Conservation (phyloP, 2,329 filamentous ascomycete species). For the Trichoderma breve region DNA sequence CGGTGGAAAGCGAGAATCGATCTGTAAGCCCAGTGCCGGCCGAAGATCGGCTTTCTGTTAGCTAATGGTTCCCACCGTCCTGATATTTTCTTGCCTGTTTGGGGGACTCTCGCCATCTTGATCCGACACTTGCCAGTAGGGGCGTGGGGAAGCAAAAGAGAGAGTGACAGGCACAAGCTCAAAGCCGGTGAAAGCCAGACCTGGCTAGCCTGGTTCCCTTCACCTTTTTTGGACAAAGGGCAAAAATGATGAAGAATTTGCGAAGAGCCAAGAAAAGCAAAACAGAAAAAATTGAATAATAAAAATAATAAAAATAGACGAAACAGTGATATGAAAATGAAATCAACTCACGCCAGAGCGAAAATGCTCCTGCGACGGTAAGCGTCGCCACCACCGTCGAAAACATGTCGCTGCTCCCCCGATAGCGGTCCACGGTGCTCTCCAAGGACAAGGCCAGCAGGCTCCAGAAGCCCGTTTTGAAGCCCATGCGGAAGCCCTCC, state of each 20-base stretch:
- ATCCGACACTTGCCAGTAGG: constrained; percentile 12
- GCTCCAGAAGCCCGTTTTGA: constrained; percentile 68
- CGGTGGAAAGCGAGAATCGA: constrained; percentile 73
- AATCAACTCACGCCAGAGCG: constrained; percentile 67
- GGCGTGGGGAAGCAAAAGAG: neutral
- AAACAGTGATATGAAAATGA: neutral
- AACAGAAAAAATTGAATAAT: neutral
- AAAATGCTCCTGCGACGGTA: constrained; percentile 82
- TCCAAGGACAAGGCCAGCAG: constrained; percentile 76
- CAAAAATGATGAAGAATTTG: neutral
- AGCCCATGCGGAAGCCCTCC: constrained; percentile 75
- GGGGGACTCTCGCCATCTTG: neutral
- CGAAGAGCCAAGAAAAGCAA: neutral
- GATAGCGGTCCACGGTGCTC: constrained; percentile 68
- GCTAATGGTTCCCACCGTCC: constrained; percentile 9
- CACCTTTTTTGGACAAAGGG: constrained; percentile 8
- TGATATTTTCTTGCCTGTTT: neutral
- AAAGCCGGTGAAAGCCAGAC: constrained; percentile 14
- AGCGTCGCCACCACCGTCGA: constrained; percentile 81
- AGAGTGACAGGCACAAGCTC: neutral
- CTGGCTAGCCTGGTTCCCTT: neutral
- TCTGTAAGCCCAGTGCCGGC: constrained; percentile 48
- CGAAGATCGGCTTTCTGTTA: constrained; percentile 28
- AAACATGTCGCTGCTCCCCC: constrained; percentile 68
- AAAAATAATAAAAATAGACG: neutral